Percentiles rank a stretch among this genome's conserved stretches.
These are phyloP conservation scores for Cystobasidium tubakii DNA, from an alignment of 768 basidiomycete genomes.

Conservation along the genomic window DNA sequence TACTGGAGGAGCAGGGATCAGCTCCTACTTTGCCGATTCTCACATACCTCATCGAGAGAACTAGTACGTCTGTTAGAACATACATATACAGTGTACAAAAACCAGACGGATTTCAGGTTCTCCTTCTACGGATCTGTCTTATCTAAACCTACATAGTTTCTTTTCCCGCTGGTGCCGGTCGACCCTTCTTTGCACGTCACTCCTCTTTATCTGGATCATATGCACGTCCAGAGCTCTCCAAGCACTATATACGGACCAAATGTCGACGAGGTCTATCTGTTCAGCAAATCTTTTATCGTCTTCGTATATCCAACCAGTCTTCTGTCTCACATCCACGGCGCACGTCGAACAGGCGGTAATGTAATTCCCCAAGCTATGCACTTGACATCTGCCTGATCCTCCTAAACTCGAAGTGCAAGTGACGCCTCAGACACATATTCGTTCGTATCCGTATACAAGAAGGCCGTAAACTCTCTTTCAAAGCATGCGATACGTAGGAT, in stretches of 20 bases:
- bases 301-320: not conserved
- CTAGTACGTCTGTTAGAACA: not conserved
- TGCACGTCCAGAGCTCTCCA: not conserved
- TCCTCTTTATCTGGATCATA: no score
- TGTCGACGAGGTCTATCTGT: not conserved
- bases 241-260: not conserved
- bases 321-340: not conserved
- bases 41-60: not conserved
- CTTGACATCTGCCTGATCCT: not conserved
- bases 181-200: no score
- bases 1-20: not conserved
- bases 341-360: not conserved
- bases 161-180: not conserved
- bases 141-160: not conserved
- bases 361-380: not conserved
- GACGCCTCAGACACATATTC: not conserved
- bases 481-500: not conserved
- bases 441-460: not conserved
- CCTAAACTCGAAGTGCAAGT: not conserved
- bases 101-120: conserved; percentile 16
- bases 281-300: not conserved
- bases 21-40: conserved; percentile 1
- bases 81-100: not conserved
- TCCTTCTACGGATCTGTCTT: conserved; percentile 16
- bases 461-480: not conserved